Conservation (phyloP, 2,329 filamentous ascomycete species). For the Cylindrodendrum hubeiense region DNA sequence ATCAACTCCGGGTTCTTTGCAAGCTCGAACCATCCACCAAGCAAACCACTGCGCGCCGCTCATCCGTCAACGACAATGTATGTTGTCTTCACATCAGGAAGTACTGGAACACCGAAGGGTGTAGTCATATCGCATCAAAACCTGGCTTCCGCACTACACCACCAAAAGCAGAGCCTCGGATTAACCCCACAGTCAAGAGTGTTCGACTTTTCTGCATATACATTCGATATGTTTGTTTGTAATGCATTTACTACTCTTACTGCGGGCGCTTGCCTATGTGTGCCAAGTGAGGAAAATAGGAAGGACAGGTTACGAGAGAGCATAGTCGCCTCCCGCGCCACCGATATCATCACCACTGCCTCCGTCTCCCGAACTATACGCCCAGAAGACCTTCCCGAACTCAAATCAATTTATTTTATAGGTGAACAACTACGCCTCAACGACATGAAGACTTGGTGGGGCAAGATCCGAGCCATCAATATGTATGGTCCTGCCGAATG, state of each 20-base stretch:
- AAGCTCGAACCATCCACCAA: background rate
- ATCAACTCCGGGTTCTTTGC: background rate
- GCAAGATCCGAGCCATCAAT: slow-evolving; percentile 22
- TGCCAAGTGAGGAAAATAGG: slow-evolving; percentile 33
- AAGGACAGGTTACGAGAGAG: slow-evolving; percentile 17
- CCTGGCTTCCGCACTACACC: background rate
- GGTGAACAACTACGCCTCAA: slow-evolving; percentile 30
- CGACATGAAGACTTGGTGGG: slow-evolving; percentile 20
- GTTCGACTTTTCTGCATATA: slow-evolving; percentile 36
- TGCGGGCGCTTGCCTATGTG: slow-evolving; percentile 34
- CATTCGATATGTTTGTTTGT: slow-evolving; percentile 30
- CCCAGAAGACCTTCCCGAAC: slow-evolving; percentile 16
- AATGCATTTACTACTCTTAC: slow-evolving; percentile 24
- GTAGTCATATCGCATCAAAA: slow-evolving; percentile 14
- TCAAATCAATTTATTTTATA: slow-evolving; percentile 23
- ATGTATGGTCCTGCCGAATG: slow-evolving; percentile 37
- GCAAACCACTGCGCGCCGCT: background rate
- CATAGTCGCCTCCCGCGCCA: slow-evolving; percentile 13
- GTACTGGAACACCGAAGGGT: slow-evolving; percentile 31
- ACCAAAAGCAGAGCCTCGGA: slow-evolving; percentile 11
- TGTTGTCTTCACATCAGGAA: slow-evolving; percentile 35
- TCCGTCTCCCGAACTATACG: slow-evolving; percentile 23
- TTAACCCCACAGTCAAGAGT: slow-evolving; percentile 9
- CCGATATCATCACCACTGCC: slow-evolving; percentile 23
- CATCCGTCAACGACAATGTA: background rate